Conservation (phyloP, 1,284 basidiomycete genomes). For the Pisolithus thermaeus region DNA sequence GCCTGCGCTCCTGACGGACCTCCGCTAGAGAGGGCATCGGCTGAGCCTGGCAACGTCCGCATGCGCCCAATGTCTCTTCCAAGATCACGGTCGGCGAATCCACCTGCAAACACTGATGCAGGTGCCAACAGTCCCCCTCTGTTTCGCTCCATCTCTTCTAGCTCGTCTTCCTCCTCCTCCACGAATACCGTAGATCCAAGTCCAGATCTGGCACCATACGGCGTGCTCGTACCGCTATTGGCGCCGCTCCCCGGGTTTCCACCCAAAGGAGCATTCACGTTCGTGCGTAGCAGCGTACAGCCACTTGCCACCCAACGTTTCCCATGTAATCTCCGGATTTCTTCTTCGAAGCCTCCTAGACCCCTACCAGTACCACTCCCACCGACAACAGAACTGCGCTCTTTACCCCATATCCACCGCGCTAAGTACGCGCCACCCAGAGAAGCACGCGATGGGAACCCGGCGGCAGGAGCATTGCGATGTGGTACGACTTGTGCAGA, state of each 20-base stretch:
- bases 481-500: constrained; percentile 67
- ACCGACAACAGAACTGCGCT: constrained; percentile 35
- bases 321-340: constrained; percentile 59
- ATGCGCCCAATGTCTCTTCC: constrained; percentile 34
- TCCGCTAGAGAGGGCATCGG: constrained; percentile 37
- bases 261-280: constrained; percentile 36
- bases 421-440: constrained; percentile 71
- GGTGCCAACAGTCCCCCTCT: constrained; percentile 18
- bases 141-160: constrained; percentile 45
- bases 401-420: constrained; percentile 76
- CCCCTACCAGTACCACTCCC: constrained; percentile 33
- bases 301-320: constrained; percentile 67
- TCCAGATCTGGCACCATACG: constrained; percentile 49
- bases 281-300: constrained; percentile 50
- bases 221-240: constrained; percentile 55
- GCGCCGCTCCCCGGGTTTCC: constrained; percentile 34
- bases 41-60: constrained; percentile 44
- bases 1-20: constrained; percentile 23
- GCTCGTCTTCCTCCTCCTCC: constrained; percentile 73
- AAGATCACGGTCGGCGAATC: constrained; percentile 33
- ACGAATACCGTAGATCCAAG: constrained; percentile 57
- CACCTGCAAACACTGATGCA: constrained; percentile 30
- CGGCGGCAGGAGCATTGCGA: constrained; percentile 62
- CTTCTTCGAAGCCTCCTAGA: constrained; percentile 68
- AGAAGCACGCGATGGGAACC: constrained; percentile 61